Evolutionary conservation across 257 asterid genomes (phyloP), one percentile per base, ranked within the genome.

Genomic region (Nyctanthes arbortristis): DNA sequence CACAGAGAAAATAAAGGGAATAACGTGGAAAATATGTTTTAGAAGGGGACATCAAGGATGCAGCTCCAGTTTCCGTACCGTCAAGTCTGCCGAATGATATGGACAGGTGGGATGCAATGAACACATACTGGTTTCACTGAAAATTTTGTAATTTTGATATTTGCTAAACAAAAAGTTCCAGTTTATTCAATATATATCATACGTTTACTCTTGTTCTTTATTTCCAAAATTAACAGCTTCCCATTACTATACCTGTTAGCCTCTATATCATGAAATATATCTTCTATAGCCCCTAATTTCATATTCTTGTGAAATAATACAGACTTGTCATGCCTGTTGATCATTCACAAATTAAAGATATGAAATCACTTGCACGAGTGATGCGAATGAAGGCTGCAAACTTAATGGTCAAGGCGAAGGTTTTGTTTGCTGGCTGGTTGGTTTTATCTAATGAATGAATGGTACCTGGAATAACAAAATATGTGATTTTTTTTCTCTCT

Each of bases 1-100:
- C 52, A 66, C 18, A 54, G 34, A 56, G 49, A n/a, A 49, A 61
- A 37, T 32, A 73, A 70, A 59, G 67, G 77, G 49, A 69, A 68
- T 68, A 37, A 40, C 40, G 69, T 30, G 33, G 56, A 60, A 52
- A 52, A 65, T 61, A 71, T 56, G 78, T 75, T 28, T 73, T 87
- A 87, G 98, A 88, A 61, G 84, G 82, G 52, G 98, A 90, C 72
- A 73, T 72, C 68, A 90, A 85, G 89, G 96, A 85, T 76, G 55
- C 80, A 39, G 73, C 86, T 40, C 74, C 84, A 66, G 85, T 77
- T 69, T 82, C 96, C 62, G 76, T 78, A 43, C 66, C 83, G 66
- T 74, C 90, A 68, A 76, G 65, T 73, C 80, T 84, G 49, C 66
- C 87, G 24, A 82, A 77, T 63, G 95, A 86, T 61, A 72, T 68